These are phyloP conservation scores for Massariosphaeria phaeospora DNA, from an alignment of 495 filamentous ascomycete species.

Conservation along the genomic window DNA sequence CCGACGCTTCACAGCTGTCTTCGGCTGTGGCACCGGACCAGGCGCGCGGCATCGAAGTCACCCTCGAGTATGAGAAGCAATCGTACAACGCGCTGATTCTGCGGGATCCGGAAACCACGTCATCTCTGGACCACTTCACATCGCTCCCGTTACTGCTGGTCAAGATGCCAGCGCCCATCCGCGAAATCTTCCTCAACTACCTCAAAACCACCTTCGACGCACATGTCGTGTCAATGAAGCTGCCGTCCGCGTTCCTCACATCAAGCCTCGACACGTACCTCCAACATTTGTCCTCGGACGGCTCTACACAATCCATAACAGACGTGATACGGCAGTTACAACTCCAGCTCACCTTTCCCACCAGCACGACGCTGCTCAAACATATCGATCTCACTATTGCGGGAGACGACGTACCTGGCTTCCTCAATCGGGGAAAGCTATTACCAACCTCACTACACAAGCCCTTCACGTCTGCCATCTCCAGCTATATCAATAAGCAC, in stretches of 20 bases:
- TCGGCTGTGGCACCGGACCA: slow-evolving; percentile 5
- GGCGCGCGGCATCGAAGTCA: slow-evolving; percentile 33
- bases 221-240: slow-evolving; percentile 28
- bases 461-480: slow-evolving; percentile 36
- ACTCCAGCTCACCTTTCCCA: slow-evolving; percentile 36
- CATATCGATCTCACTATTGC: slow-evolving; percentile 37
- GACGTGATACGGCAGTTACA: slow-evolving; percentile 30
- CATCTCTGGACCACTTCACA: slow-evolving; percentile 30
- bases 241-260: slow-evolving; percentile 32
- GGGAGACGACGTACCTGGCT: slow-evolving; percentile 29
- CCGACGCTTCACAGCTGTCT: slow-evolving; percentile 18
- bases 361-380: slow-evolving; percentile 26
- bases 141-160: slow-evolving; percentile 36
- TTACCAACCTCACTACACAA: slow-evolving; percentile 7
- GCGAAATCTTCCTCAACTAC: slow-evolving; percentile 38
- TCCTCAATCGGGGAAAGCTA: slow-evolving; percentile 27
- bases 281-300: slow-evolving; percentile 5
- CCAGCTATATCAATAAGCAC: slow-evolving; percentile 33
- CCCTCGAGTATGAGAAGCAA: slow-evolving; percentile 32
- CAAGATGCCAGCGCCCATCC: slow-evolving; percentile 37
- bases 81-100: slow-evolving; percentile 36
- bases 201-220: slow-evolving; percentile 37
- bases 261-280: slow-evolving; percentile 32
- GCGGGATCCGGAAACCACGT: slow-evolving; percentile 25
- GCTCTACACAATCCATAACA: slow-evolving; percentile 21